Base-by-base conservation (phyloP, 352 stramenopile genomes). In the Paralagenidium karlingii region DNA sequence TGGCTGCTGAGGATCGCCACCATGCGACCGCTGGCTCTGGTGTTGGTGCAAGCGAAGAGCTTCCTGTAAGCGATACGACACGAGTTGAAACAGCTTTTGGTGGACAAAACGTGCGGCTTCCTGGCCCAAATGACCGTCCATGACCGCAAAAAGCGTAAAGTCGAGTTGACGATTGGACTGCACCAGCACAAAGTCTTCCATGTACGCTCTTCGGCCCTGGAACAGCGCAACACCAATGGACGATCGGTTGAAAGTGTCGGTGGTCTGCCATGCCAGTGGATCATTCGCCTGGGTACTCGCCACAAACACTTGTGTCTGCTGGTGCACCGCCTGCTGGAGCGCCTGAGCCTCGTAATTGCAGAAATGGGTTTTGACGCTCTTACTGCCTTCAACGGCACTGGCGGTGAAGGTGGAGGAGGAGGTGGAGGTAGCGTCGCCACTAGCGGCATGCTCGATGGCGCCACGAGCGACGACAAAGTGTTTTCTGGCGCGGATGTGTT, bases 71-170 rank as follows among this genome's bases (percentile, higher is more conserved):
- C 30, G 30, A 36, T 36, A 16, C 9, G 39, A 61, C 30, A 81
- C 34, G 13, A 58, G 36, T 3, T 41, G 40, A 21, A 62, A 46
- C 3, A 84, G 36, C 20, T 79, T 56, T 10, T 64, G 36, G 3
- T 63, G 40, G 8, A 84, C 80, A 47, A 82, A 98, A 29, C 79
- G 74, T 1, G 83, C 86, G 10, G 89, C 90, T 11, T 82, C 47
- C 38, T 81, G 94, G 12, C 92, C 92, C 38, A 90, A 68, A 50
- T 98, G 94, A 1, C 94, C 94, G 63, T 98, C 94, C 28, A 96
- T 85, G n/a, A 98, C 71, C 10, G 82, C 91, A 53, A 93, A 97
- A 41, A 97, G 79, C 21, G 95, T 71, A 43, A 87, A 83, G 9
- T 40, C 67, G 7, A 74, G 43, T 37, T 59, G 45, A 13, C 51